Base-by-base conservation (phyloP, 768 basidiomycete species). In the Dacryopinax spathularia region DNA sequence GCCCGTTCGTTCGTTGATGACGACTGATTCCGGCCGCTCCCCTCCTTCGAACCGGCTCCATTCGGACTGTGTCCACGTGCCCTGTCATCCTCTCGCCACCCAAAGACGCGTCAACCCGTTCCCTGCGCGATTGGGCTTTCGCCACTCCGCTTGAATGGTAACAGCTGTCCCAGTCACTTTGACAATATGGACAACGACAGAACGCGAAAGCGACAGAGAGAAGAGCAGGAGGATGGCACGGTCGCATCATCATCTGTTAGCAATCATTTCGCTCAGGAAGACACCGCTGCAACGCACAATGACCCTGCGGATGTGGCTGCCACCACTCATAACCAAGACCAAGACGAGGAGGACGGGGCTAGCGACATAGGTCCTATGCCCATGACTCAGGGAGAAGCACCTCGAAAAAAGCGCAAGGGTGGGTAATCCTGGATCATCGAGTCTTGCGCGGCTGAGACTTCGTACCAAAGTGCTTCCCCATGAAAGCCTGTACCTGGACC, bases 361-460 rank as follows among this genome's bases (percentile, higher is more conserved):
- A 86, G 87, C 68, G 91, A 93, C 70, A 80, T 92, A 37, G 90
- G 90, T 5, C 91, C 91, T 6, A 92, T 93, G 91, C 91, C 92
- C 10, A 76, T 89, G 76, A 84, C 86, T 25, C 79, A 77, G 6
- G 78, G 76, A 15, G 78, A 68, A 64, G 73, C 67, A 2, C 61
- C 63, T 67, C 87, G 86, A 77, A 93, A 90, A 78, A 90, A 89
- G 72, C 82, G 89, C 64, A 93, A 89, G 82, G 86, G 91, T 88
- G 70, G 64, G 79, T 64, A 67, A 63, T 66, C 61, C 44, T 67
- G 27, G 20, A 66, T 48, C 64, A 62, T 37, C 65, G 41, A 60
- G 48, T 33, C 20, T 56, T 31, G 56, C 36, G 29, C 3, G 35
- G 60, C 68, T 67, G 66, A 73, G 69, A 70, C 69, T 27, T 64